Base-by-base conservation (phyloP, 2,329 filamentous ascomycete species). In the Tolypocladium cylindrosporum region DNA sequence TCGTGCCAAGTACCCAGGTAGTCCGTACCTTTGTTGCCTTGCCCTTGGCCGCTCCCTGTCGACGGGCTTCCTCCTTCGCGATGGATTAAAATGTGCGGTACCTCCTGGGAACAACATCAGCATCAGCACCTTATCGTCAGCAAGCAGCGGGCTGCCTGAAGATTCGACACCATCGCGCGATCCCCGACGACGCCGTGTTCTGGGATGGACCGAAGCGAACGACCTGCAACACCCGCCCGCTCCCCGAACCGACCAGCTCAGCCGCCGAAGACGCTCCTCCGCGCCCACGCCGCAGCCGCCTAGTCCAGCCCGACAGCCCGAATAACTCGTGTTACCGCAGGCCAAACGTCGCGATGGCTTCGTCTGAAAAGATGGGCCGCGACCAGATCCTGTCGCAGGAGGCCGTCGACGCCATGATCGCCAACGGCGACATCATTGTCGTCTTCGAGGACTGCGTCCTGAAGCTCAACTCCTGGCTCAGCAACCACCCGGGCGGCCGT, bases 401-500 rank as follows among this genome's bases (percentile, higher is more conserved):
- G 27, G 68, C 74, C 11, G 55, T 65, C 55, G 92, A 97, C 72
- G 84, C 81, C 8, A 75, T 93, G 65, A 97, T 99, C 67, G 90
- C 92, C 9, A 84, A 89, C 58, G 93, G 91, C 5, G 82, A 83
- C 59, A 84, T 84, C 62, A 82, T 99, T 58, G 81, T 97, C 61
- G 91, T 99, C 56, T 79, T 94, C 60, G 85, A 96, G 65, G 81
- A 85, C 60, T 83, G 85, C 66, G 91, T 97, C 13, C 74, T 97
- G 64, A 96, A 91, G 75, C 86, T 91, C 40, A 93, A 97, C 72
- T 81, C 87, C 42, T 99, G 91, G 90, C 76, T 95, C 56, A 84
- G 84, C 57, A 97, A 89, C 68, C 94, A 99, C 68, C 94, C 94
- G 11, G 94, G 94, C 58, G 94, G 94, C 65, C 87, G 92, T 67